phyloP scores from a whole-genome alignment of 2,329 filamentous ascomycete species.

The Pyrenochaeta sp. region DNA sequence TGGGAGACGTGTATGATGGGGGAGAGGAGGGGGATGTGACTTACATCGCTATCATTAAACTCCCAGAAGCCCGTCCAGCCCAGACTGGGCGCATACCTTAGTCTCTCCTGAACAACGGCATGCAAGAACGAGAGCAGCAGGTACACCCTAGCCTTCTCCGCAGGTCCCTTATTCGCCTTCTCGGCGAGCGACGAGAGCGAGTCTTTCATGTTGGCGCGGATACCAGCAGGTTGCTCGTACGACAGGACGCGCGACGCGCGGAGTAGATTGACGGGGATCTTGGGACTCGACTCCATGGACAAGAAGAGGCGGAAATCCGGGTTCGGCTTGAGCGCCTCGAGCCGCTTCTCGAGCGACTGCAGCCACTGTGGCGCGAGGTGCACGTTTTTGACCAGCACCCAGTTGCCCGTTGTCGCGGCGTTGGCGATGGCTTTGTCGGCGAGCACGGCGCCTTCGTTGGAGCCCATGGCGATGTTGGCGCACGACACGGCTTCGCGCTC shows the following conservation, averaged over 20 bases:
- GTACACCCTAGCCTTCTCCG: slow-evolving; percentile 90
- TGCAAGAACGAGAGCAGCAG: slow-evolving; percentile 92
- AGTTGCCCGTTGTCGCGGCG: slow-evolving; percentile 88
- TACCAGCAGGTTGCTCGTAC: slow-evolving; percentile 97
- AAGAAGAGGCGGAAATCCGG: slow-evolving; percentile 92
- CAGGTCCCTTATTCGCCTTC: slow-evolving; percentile 79
- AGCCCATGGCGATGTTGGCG: slow-evolving; percentile 99
- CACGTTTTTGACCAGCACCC: slow-evolving; percentile 99
- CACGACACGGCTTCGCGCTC: slow-evolving; percentile 82
- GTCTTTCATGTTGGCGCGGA: slow-evolving; percentile 98
- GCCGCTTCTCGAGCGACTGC: slow-evolving; percentile 94
- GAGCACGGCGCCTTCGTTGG: slow-evolving; percentile 88
- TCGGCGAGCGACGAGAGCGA: slow-evolving; percentile 84
- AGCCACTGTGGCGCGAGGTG: slow-evolving; percentile 96
- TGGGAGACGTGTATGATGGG: too few species aligned
- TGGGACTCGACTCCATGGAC: slow-evolving; percentile 96
- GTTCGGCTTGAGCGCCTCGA: slow-evolving; percentile 94
- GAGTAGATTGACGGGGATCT: slow-evolving; percentile 95
- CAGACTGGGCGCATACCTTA: slow-evolving; percentile 90
- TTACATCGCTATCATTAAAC: slow-evolving; percentile 98
- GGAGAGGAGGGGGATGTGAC: too few species aligned
- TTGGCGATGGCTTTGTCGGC: slow-evolving; percentile 96
- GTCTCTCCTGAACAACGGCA: slow-evolving; percentile 91
- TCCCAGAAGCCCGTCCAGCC: slow-evolving; percentile 99
- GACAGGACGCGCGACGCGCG: slow-evolving; percentile 93